phyloP scores from a whole-genome alignment of 305 asterid genomes.

The Rubia balearica region DNA sequence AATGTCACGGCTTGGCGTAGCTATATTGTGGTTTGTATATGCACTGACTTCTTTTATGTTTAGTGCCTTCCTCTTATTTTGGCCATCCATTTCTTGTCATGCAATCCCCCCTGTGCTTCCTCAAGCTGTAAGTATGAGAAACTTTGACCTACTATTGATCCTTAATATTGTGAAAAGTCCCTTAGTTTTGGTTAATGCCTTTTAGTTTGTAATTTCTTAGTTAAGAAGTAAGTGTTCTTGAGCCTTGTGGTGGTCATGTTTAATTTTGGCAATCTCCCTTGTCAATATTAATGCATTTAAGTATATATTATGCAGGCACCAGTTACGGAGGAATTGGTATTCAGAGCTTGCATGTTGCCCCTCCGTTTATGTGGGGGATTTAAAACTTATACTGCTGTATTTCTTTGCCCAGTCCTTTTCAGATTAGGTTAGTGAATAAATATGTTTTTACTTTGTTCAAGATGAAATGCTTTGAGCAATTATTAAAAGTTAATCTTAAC shows the following conservation, averaged over 20 bases:
- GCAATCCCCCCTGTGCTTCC: background rate
- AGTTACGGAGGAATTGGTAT: slow-evolving; percentile 85
- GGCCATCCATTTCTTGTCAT: background rate
- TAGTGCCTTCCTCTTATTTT: slow-evolving; percentile 9
- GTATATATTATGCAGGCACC: slow-evolving; percentile 59
- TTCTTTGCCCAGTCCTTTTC: slow-evolving; percentile 80
- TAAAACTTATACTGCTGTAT: slow-evolving; percentile 48
- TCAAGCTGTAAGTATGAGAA: background rate
- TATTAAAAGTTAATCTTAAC: background rate
- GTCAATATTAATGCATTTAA: background rate
- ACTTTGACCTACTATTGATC: background rate
- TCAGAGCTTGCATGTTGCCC: slow-evolving; percentile 95
- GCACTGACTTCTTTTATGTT: slow-evolving; percentile 7
- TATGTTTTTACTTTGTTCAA: slow-evolving; percentile 3
- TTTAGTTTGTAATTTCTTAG: background rate
- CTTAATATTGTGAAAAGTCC: background rate
- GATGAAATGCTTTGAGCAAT: background rate
- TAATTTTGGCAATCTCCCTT: background rate
- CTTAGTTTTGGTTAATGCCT: background rate
- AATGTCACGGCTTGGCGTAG: slow-evolving; percentile 73
- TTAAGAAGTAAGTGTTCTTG: background rate
- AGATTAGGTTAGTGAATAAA: slow-evolving; percentile 60
- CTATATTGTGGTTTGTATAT: slow-evolving; percentile 75
- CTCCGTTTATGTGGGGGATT: slow-evolving; percentile 88
- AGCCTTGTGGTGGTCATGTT: background rate